Conservation (phyloP, 2,329 filamentous ascomycete species). For the Penicillium polonicum region DNA sequence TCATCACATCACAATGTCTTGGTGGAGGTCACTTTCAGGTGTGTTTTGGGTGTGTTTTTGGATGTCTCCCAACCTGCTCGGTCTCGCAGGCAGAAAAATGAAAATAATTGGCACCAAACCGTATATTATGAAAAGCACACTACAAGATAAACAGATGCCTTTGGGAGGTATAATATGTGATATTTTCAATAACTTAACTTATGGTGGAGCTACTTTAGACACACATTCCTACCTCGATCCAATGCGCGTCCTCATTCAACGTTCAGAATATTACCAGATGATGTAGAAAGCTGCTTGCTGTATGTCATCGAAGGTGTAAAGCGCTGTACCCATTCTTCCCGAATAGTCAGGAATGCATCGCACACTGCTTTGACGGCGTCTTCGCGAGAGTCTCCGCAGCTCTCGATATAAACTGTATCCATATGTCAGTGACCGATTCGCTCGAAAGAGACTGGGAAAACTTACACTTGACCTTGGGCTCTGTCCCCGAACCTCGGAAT, state of each 20-base stretch:
- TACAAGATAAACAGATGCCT: background rate
- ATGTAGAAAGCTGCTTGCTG: conserved; percentile 37
- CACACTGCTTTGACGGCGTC: conserved; percentile 39
- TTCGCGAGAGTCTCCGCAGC: conserved; percentile 38
- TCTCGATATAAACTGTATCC: conserved; percentile 43
- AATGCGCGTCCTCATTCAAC: conserved; percentile 16
- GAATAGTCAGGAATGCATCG: conserved; percentile 37
- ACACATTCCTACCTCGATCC: background rate
- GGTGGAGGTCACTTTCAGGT: no score
- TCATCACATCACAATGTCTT: no score
- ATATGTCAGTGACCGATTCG: conserved; percentile 1
- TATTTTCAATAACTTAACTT: background rate
- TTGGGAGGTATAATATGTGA: background rate
- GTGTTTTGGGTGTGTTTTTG: no score
- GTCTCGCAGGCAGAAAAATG: no score
- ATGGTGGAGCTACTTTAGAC: background rate
- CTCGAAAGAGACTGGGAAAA: background rate
- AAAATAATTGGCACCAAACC: no score
- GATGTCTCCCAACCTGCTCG: no score
- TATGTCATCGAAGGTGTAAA: conserved; percentile 42
- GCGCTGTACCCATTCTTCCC: conserved; percentile 40
- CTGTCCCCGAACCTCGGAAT: conserved; percentile 61
- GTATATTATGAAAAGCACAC: background rate
- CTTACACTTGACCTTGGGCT: conserved; percentile 64
- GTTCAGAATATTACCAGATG: conserved; percentile 37